A percentile compares a stretch with the other conserved stretches of the same genome.
phyloP scores from a whole-genome alignment of 768 basidiomycete genomes.

The Russula abietina region DNA sequence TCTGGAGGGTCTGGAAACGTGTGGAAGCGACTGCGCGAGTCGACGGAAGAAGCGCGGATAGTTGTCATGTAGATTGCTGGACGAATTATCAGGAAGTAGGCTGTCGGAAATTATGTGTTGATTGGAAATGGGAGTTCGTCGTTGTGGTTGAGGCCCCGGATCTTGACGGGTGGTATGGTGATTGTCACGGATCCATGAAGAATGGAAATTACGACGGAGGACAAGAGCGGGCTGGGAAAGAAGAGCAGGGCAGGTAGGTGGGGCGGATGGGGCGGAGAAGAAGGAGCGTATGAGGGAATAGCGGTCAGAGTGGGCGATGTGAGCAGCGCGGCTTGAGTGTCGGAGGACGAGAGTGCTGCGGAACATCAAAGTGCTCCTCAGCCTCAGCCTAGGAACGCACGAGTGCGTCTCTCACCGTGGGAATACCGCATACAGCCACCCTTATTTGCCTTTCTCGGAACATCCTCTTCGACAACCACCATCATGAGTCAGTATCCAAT shows the following conservation, averaged over 20 bases:
- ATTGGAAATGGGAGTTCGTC: background rate
- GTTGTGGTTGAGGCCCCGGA: background rate
- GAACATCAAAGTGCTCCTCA: slow-evolving; percentile 3
- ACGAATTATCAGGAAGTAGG: slow-evolving; percentile 7
- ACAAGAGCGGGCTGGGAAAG: background rate
- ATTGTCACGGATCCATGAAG: slow-evolving; percentile 1
- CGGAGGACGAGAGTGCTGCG: slow-evolving; percentile 6
- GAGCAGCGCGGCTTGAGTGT: slow-evolving; percentile 14
- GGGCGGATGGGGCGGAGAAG: slow-evolving; percentile 15
- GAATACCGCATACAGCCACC: background rate
- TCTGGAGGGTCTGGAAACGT: slow-evolving; percentile 70
- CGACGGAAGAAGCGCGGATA: slow-evolving; percentile 78
- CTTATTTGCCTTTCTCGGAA: background rate
- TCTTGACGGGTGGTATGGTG: background rate
- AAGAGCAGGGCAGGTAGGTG: background rate
- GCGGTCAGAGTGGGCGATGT: slow-evolving; percentile 23
- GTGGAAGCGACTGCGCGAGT: slow-evolving; percentile 73
- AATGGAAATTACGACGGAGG: background rate
- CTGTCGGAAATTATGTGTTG: background rate
- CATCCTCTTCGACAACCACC: background rate
- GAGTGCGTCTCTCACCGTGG: background rate
- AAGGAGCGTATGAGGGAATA: slow-evolving; percentile 28
- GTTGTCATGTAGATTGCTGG: slow-evolving; percentile 46
- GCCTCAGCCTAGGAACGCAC: background rate
- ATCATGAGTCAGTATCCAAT: slow-evolving; percentile 43